Percentiles rank a stretch among this genome's conserved stretches.
Conservation (phyloP, 768 basidiomycete genomes). For the Amanita pallidorosea region DNA sequence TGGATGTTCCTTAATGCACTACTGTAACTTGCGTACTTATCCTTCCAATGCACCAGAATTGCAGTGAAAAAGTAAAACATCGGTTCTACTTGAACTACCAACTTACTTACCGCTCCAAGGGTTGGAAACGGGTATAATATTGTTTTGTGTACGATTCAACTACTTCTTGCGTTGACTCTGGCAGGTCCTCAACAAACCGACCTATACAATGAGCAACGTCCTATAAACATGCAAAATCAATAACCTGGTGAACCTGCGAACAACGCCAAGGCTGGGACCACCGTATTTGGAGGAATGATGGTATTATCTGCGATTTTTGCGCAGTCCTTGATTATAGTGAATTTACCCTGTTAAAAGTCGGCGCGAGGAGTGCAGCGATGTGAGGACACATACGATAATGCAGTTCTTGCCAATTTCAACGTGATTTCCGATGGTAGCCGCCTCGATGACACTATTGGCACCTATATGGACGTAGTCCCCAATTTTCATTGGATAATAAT, state of each 20-base stretch:
- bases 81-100: not conserved
- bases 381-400: constrained; percentile 59
- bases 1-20: too few species aligned
- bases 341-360: constrained; percentile 57
- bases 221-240: not conserved
- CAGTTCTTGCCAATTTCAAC: constrained; percentile 95
- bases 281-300: constrained; percentile 84
- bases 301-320: constrained; percentile 84
- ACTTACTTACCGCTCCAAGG: constrained; percentile 30
- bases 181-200: constrained; percentile 71
- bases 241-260: constrained; percentile 89
- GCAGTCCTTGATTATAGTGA: constrained; percentile 94
- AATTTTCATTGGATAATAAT: constrained; percentile 97
- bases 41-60: too few species aligned
- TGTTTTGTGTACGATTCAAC: constrained; percentile 80
- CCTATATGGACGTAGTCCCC: constrained; percentile 95
- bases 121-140: constrained; percentile 77
- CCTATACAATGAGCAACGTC: constrained; percentile 30
- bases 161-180: constrained; percentile 90
- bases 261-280: constrained; percentile 78
- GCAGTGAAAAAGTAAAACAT: too few species aligned
- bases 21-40: too few species aligned
- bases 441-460: constrained; percentile 81
- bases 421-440: constrained; percentile 87
- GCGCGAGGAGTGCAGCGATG: not conserved